These are phyloP conservation scores for Sporothrix phasma DNA, from an alignment of 2,329 filamentous ascomycete species.

Conservation along the genomic window DNA sequence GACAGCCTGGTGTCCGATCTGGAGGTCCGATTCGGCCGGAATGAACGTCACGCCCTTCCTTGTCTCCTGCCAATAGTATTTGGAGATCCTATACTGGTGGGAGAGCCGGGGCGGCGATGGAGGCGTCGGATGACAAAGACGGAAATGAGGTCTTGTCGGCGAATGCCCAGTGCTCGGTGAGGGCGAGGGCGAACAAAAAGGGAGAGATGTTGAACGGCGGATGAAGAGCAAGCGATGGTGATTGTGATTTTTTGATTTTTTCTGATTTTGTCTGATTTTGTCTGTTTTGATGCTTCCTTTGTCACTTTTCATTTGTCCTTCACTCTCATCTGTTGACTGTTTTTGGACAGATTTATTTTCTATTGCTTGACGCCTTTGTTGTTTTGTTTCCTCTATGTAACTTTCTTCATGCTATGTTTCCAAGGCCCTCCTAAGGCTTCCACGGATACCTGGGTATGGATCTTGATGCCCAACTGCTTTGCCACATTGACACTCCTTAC, in stretches of 20 bases:
- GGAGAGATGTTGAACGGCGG: background rate
- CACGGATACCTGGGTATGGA: background rate
- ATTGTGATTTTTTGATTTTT: background rate
- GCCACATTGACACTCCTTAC: background rate
- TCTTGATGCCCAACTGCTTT: no score
- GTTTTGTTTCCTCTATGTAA: background rate
- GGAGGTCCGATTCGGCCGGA: background rate
- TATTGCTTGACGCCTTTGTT: background rate
- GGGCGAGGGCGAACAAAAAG: background rate
- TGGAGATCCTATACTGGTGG: conserved; percentile 3
- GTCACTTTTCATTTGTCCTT: background rate
- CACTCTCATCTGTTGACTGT: background rate
- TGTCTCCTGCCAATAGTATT: conserved; percentile 14
- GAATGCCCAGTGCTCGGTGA: conserved; percentile 1
- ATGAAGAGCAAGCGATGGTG: conserved; percentile 12
- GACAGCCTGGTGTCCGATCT: background rate
- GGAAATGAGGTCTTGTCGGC: background rate
- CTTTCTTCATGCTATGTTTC: background rate
- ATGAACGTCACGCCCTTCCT: conserved; percentile 2
- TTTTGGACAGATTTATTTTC: no score
- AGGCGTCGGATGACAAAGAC: background rate
- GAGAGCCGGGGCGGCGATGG: background rate
- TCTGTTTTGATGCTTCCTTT: background rate
- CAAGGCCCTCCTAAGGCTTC: background rate
- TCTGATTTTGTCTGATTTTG: conserved; percentile 5